Evolutionary conservation across 2,329 filamentous ascomycete genomes (phyloP).

Genomic region (Epichloe amarillans): DNA sequence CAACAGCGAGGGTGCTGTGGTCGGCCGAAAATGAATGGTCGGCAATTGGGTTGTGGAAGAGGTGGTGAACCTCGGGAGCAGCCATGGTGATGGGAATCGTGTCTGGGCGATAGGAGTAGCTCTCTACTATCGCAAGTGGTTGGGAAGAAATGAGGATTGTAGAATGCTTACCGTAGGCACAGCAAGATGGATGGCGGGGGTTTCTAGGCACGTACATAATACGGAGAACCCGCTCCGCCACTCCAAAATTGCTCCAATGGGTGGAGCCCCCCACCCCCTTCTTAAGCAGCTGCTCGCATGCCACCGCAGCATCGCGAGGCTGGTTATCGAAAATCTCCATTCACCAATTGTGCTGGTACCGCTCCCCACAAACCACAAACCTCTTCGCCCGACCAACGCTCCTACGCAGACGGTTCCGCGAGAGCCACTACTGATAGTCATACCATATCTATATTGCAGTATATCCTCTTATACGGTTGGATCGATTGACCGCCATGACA

Average conservation of each 20-base stretch:
- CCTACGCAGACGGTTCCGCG: neutral
- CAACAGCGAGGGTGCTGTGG: constrained; percentile 75
- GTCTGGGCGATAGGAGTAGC: constrained; percentile 41
- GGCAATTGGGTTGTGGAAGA: constrained; percentile 91
- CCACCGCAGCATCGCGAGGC: constrained; percentile 2
- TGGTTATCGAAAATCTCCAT: constrained; percentile 1
- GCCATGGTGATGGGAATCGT: constrained; percentile 46
- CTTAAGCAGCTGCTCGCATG: neutral
- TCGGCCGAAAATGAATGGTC: constrained; percentile 98
- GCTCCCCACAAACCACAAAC: neutral
- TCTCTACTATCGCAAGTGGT: constrained; percentile 76
- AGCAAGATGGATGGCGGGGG: constrained; percentile 6
- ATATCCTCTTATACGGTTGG: neutral
- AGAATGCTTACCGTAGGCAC: neutral
- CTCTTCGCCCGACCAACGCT: neutral
- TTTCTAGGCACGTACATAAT: neutral
- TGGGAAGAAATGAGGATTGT: neutral
- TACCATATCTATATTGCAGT: neutral
- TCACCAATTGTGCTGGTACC: neutral
- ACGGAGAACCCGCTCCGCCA: neutral
- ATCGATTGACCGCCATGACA: constrained; percentile 16
- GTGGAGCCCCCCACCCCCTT: neutral
- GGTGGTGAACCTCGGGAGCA: constrained; percentile 80
- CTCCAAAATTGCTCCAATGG: neutral
- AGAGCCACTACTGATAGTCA: neutral